Base-by-base conservation (phyloP, 163 green algal genomes). In the Prototheca wickerhamii region DNA sequence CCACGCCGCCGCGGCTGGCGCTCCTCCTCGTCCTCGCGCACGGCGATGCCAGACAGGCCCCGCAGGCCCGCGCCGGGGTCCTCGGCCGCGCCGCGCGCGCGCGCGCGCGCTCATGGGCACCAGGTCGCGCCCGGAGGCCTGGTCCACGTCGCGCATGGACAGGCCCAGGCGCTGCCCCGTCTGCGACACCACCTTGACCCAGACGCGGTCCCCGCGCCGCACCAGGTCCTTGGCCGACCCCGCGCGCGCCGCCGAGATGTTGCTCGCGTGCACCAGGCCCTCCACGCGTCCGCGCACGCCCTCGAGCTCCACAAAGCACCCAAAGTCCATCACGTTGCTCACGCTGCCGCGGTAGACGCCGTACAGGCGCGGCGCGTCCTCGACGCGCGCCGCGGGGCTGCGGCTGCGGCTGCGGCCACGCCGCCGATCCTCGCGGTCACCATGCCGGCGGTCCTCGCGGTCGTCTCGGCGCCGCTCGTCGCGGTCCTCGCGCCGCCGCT, bases 81-180 rank as follows among this genome's bases (percentile, higher is more conserved):
- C 46, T 5, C 20, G 26, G 50, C 43, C 28, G 54, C 54, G 54
- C 12, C 43, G 42, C 42, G 42, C 15, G 15, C 15, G 42, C 42
- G 42, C 15, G 42, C 46, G 28, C 60, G 6, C 61, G 18, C 44
- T 25, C 31, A 56, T 79, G 49, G 88, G 84, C 51, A 91, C 67
- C 65, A 96, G 67, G 64, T 96, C 90, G 58, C 82, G 33, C 3
- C 89, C 89, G 1, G 84, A 96, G 2, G 73, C 72, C 66, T 99
- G 93, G 83, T 99, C 90, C 50, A 97, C 93, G 63, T 98, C 92
- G 0, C 84, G 72, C 83, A 98, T 96, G 60, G 73, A 87, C 23
- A 98, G 79, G 2, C 77, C 79, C 28, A 98, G 70, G 7, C 89
- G 83, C 60, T 80, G 62, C 17, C 77, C 76, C 18, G 73, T 63